phyloP scores from a whole-genome alignment of 192 early-diverging fungal species.

The Backusella psychrophila region DNA sequence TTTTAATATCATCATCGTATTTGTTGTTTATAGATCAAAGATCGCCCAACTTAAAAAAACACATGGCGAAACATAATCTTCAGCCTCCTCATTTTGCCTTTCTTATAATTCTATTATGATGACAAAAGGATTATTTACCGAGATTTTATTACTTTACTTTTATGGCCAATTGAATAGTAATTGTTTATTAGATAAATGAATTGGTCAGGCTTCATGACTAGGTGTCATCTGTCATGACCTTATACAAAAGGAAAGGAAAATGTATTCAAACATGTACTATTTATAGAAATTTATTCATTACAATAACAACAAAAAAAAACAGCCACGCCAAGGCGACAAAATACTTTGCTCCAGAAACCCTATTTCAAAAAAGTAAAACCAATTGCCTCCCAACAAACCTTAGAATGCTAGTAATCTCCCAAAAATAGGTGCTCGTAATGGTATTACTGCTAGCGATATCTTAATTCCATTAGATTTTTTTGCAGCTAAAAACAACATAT shows the following conservation, averaged over 20 bases:
- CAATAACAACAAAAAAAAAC: too few species aligned
- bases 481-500: not conserved
- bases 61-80: not conserved
- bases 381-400: too few species aligned
- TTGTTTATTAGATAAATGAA: not conserved
- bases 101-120: not conserved
- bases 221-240: not conserved
- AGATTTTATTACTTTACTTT: too few species aligned
- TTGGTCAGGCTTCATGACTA: not conserved
- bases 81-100: not conserved
- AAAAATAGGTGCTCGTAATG: not conserved
- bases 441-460: not conserved
- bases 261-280: too few species aligned
- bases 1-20: not conserved
- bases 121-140: too few species aligned
- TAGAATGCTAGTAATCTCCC: not conserved
- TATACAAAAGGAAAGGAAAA: too few species aligned
- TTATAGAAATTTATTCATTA: too few species aligned
- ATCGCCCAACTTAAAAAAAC: not conserved
- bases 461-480: not conserved
- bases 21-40: not conserved
- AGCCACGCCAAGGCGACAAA: too few species aligned
- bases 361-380: too few species aligned
- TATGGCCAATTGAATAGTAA: not conserved
- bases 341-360: too few species aligned